Conservation (phyloP, 345 rosid species). For the Aegle marmelos region DNA sequence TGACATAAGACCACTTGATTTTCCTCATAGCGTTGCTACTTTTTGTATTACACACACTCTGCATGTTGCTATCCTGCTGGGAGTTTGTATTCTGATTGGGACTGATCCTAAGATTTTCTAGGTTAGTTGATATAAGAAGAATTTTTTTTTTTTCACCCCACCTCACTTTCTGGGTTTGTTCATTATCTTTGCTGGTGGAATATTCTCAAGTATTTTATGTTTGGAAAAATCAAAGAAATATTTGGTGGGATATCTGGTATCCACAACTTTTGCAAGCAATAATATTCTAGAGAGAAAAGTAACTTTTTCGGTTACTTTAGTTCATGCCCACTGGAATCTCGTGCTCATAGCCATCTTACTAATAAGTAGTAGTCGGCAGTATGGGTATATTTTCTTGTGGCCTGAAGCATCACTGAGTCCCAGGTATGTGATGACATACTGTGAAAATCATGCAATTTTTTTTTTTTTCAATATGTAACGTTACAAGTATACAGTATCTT, state of each 20-base stretch:
- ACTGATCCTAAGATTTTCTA: not conserved
- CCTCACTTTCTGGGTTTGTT: not conserved
- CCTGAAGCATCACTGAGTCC: not conserved
- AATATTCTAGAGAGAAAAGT: not conserved
- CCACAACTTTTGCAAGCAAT: not conserved
- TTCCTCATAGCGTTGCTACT: not conserved
- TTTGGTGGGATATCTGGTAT: not conserved
- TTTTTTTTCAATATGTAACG: not conserved
- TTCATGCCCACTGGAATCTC: not conserved
- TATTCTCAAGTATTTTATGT: not conserved
- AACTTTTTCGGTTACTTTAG: not conserved
- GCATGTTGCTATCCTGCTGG: not conserved
- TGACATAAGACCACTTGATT: not conserved
- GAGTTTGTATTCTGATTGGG: not conserved
- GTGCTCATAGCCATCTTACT: not conserved
- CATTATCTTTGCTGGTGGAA: not conserved
- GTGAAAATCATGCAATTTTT: not conserved
- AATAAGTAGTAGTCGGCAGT: not conserved
- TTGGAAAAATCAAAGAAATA: not conserved
- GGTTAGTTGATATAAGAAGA: not conserved
- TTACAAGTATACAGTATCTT: not conserved
- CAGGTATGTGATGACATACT: not conserved
- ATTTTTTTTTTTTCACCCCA: not conserved
- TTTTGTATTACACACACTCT: not conserved
- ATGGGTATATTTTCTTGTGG: not conserved